Base-by-base conservation (phyloP, 805 yeast genomes). In the Saccharomycopsis selenospora region DNA sequence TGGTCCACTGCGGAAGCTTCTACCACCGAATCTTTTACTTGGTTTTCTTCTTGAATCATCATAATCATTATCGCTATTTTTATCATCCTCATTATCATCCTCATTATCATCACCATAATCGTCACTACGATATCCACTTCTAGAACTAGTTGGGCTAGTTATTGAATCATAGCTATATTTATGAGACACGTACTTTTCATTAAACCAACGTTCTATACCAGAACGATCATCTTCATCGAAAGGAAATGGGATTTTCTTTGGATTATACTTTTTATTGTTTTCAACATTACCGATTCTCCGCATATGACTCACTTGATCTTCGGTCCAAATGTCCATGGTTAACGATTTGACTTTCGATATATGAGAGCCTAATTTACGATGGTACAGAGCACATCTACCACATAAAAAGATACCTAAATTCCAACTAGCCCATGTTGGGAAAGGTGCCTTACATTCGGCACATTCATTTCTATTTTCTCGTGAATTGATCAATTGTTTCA, bases 341-440 rank as follows among this genome's bases (percentile, higher is more conserved):
- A 87, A 66, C 0, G 90, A 82, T 58, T 84, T 85, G 5, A 85
- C 86, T 45, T 69, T 66, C 3, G 90, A 80, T 10, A 81, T 64
- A 36, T 78, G 79, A 1, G 70, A 57, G 0, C 88, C 85, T 40
- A 85, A 68, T 48, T 75, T 75, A 52, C 87, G 70, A 63, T 87
- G 95, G 28, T 80, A 72, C 3, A 86, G 78, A 6, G 95, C 91
- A 71, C 95, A 87, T 55, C 93, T 69, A 13, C 93, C 93, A 67
- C 95, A 87, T 14, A 87, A 67, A 51, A 87, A 80, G 3, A 85
- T 66, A 24, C 95, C 95, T 40, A 61, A 58, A 29, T 55, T 61
- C 46, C 58, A 58, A 52, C 63, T 60, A 4, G 66, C 66, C 64
- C 66, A 62, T 18, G 64, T 85, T 6, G 95, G 93, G 62, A 74